phyloP scores from a whole-genome alignment of 192 early-diverging fungal species.

The Diversispora epigaea region DNA sequence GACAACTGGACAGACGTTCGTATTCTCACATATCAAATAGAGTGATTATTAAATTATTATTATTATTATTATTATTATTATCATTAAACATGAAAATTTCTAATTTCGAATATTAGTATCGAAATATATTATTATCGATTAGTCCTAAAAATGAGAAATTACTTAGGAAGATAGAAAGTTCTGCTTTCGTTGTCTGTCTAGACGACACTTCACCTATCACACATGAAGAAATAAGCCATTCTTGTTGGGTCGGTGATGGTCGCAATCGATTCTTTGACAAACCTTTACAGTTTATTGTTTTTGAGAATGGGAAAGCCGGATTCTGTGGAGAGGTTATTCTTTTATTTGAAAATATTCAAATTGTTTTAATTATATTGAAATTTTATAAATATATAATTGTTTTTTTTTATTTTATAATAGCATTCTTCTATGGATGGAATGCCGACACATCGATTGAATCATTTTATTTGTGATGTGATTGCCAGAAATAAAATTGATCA shows the following conservation, averaged over 20 bases:
- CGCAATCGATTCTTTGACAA: slow-evolving; percentile 93
- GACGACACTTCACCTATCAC: slow-evolving; percentile 87
- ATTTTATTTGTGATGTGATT: slow-evolving; percentile 69
- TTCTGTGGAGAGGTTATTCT: slow-evolving; percentile 78
- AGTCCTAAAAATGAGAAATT: slow-evolving; percentile 69
- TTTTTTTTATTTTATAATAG: slow-evolving; percentile 33
- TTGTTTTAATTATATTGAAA: neutral
- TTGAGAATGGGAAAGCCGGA: slow-evolving; percentile 96
- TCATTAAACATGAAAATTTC: neutral
- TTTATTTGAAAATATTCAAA: neutral
- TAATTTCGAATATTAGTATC: slow-evolving; percentile 40
- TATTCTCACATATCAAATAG: neutral
- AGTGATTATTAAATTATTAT: neutral
- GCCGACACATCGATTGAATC: slow-evolving; percentile 82
- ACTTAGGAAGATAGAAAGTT: slow-evolving; percentile 81
- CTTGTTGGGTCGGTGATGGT: slow-evolving; percentile 95
- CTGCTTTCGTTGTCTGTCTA: slow-evolving; percentile 87
- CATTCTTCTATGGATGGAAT: slow-evolving; percentile 96
- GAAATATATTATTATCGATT: slow-evolving; percentile 62
- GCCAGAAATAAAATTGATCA: slow-evolving; percentile 72
- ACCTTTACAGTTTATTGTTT: slow-evolving; percentile 92
- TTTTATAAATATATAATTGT: neutral
- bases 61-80: slow-evolving; percentile 14
- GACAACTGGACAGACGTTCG: slow-evolving; percentile 86
- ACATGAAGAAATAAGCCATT: slow-evolving; percentile 81